Percentiles rank a stretch among this genome's conserved stretches.
Evolutionary conservation across 192 early-diverging fungal genomes (phyloP).

Genomic region (Gamsiella multidivaricata): DNA sequence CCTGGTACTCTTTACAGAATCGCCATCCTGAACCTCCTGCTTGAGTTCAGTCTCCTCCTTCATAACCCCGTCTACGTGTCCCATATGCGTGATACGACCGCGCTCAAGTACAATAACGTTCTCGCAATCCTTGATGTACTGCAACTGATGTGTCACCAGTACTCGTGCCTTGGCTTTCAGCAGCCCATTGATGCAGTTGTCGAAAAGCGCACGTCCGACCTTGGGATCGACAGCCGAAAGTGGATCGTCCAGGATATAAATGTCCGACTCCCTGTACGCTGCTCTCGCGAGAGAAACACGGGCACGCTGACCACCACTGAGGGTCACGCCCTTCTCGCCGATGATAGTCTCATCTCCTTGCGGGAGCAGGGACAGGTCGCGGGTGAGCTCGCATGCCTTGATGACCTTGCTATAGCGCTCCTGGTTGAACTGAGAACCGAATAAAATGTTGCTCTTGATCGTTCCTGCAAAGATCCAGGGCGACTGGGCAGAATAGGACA

Average conservation of each 20-base stretch:
- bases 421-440: conserved; percentile 67
- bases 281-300: conserved; percentile 76
- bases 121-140: conserved; percentile 65
- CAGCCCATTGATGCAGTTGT: conserved; percentile 62
- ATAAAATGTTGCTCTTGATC: conserved; percentile 75
- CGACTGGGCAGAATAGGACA: conserved; percentile 72
- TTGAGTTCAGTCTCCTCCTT: conserved; percentile 42
- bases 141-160: conserved; percentile 73
- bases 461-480: conserved; percentile 78
- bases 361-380: conserved; percentile 68
- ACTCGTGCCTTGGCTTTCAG: conserved; percentile 67
- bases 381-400: conserved; percentile 64
- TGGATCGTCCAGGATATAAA: conserved; percentile 79
- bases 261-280: conserved; percentile 71
- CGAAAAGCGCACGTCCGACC: conserved; percentile 70
- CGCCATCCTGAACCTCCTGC: conserved; percentile 23
- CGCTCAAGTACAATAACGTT: conserved; percentile 64
- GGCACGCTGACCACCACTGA: conserved; percentile 73
- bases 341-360: conserved; percentile 68
- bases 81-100: conserved; percentile 54
- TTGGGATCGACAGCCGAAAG: conserved; percentile 75
- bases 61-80: conserved; percentile 46
- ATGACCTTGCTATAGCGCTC: conserved; percentile 66
- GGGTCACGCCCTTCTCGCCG: conserved; percentile 73
- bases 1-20: conserved; percentile 36